Conservation (phyloP, 169 alveolate genomes). For the Eimeria brunetti region DNA sequence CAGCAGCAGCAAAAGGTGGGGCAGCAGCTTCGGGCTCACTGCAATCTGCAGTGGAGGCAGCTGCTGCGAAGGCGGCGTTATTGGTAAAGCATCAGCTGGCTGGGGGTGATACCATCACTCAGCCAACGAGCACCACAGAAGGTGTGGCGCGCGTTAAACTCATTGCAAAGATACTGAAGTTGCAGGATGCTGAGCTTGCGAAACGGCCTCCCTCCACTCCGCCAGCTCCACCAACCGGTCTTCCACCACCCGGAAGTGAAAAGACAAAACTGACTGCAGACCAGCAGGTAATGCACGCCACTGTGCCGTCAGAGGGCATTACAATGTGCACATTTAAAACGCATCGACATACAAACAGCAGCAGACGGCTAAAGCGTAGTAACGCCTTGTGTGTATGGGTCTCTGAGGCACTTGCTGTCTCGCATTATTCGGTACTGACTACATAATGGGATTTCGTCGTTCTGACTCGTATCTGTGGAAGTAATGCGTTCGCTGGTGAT, state of each 20-base stretch:
- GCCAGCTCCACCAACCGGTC: slow-evolving; percentile 56
- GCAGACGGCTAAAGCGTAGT: not conserved
- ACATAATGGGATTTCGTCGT: not conserved
- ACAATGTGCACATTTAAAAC: not conserved
- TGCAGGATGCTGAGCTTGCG: slow-evolving; percentile 62
- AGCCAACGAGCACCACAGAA: slow-evolving; percentile 62
- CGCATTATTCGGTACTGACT: not conserved
- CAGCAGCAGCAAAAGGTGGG: slow-evolving; percentile 62
- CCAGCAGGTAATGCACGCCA: slow-evolving; percentile 8
- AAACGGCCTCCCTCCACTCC: slow-evolving; percentile 66
- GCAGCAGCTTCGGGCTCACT: slow-evolving; percentile 34
- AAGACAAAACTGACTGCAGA: slow-evolving; percentile 65
- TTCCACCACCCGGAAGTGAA: slow-evolving; percentile 50
- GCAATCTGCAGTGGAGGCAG: slow-evolving; percentile 81
- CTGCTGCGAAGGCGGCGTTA: slow-evolving; percentile 80
- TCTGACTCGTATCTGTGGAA: not conserved
- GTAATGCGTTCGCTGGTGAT: not conserved
- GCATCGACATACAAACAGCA: not conserved
- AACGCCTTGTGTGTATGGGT: not conserved
- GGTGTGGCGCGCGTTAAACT: slow-evolving; percentile 74
- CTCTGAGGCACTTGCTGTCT: not conserved
- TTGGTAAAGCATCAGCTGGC: slow-evolving; percentile 70
- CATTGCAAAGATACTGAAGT: slow-evolving; percentile 66
- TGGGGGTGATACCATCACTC: slow-evolving; percentile 25
- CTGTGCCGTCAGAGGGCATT: not conserved